Conservation (phyloP, 1,139 yeast genomes). For the Geotrichum carabidarum region DNA sequence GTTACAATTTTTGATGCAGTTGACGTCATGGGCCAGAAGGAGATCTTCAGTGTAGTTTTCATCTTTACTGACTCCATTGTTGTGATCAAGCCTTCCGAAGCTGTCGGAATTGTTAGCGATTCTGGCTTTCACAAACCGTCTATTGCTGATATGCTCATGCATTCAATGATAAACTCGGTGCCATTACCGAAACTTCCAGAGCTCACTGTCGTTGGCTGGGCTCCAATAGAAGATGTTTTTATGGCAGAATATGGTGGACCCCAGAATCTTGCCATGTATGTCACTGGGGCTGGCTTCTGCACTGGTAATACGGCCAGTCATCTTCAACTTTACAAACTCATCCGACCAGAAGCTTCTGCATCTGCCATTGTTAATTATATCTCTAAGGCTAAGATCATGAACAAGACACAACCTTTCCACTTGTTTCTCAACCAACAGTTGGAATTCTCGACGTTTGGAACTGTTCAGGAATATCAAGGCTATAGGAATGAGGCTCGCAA, state of each 20-base stretch:
- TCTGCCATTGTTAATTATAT: constrained; percentile 57
- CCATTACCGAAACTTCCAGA: constrained; percentile 69
- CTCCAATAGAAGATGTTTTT: constrained; percentile 49
- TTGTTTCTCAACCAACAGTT: constrained; percentile 50
- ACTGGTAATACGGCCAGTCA: constrained; percentile 14
- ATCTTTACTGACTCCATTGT: constrained; percentile 76
- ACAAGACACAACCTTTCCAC: constrained; percentile 82
- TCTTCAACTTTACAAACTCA: constrained; percentile 25
- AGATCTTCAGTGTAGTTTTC: constrained; percentile 53
- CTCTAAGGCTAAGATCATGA: constrained; percentile 71
- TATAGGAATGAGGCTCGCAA: constrained; percentile 50
- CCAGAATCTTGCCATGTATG: constrained; percentile 23
- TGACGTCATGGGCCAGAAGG: constrained; percentile 38
- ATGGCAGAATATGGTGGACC: constrained; percentile 31
- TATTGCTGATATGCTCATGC: constrained; percentile 78
- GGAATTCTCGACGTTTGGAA: constrained; percentile 55
- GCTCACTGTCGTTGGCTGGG: constrained; percentile 66
- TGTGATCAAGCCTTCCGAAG: constrained; percentile 45
- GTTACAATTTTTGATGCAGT: constrained; percentile 70
- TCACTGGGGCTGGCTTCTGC: constrained; percentile 17
- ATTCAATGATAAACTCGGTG: constrained; percentile 78
- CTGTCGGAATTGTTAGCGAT: constrained; percentile 31
- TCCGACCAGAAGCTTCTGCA: constrained; percentile 36
- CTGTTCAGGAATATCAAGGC: constrained; percentile 68
- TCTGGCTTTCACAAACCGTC: constrained; percentile 51